Conservation (phyloP, 2,329 filamentous ascomycete species). For the Colletotrichum zoysiae region DNA sequence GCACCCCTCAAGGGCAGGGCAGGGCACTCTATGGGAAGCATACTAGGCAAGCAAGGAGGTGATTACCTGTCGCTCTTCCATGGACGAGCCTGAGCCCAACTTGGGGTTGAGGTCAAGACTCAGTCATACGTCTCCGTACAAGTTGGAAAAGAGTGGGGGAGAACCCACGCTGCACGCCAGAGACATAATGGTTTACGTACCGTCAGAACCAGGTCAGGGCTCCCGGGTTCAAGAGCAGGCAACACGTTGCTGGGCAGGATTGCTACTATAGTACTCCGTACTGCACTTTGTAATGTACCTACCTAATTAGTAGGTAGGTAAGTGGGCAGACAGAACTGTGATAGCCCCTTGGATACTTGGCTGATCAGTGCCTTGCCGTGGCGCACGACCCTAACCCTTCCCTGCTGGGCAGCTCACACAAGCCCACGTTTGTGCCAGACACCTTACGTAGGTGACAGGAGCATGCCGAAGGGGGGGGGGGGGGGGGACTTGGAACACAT, state of each 20-base stretch:
- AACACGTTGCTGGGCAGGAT: background rate
- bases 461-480: constrained; percentile 9
- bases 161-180: constrained; percentile 34
- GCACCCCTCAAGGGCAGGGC: background rate
- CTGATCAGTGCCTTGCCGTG: constrained; percentile 30
- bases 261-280: too few relatives aligned
- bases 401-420: constrained; percentile 12
- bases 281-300: too few relatives aligned
- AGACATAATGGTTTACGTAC: background rate
- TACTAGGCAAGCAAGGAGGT: constrained; percentile 20
- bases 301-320: too few relatives aligned
- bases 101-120: constrained; percentile 28
- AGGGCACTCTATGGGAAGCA: constrained; percentile 3
- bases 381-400: constrained; percentile 9
- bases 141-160: constrained; percentile 38
- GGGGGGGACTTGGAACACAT: background rate
- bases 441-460: constrained; percentile 19
- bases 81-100: constrained; percentile 27
- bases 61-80: background rate
- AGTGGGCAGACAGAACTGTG: background rate
- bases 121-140: constrained; percentile 36
- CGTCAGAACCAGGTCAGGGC: constrained; percentile 38
- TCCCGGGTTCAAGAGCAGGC: constrained; percentile 31
- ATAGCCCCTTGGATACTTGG: constrained; percentile 33
- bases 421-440: constrained; percentile 1